Base-by-base conservation (phyloP, 352 stramenopile genomes). In the Pythium rhizo-oryzae region DNA sequence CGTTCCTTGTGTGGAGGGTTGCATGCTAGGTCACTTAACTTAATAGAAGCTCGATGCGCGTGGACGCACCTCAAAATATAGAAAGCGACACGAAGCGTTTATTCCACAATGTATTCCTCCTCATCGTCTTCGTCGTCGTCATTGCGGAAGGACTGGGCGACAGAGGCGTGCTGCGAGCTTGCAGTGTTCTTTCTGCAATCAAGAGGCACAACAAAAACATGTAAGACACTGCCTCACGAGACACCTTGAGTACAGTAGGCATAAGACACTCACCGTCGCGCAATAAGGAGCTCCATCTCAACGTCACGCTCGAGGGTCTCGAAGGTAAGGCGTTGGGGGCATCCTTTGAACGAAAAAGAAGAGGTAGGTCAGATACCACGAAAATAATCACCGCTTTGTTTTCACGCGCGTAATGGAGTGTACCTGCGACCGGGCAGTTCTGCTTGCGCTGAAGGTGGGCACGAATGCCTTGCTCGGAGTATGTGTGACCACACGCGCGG, bases 241-340 rank as follows among this genome's bases (percentile, higher is more conserved):
- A 46, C 8, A 49, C 18, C 24, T 18, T 8, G 28, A 1, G 8
- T 18, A 21, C n/a, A 56, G 1, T 9, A 21, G 39, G 7, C 13
- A 54, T n/a, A 53, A 19, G 24, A n/a, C 43, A 69, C 64, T 46
- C 68, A 92, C 84, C 69, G 76, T 52, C 79, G 76, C n/a, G 65
- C 79, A 67, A 93, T 81, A 49, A 93, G 80, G 23, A 96, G 82
- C 62, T 96, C 88, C 85, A 96, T 96, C 72, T 94, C 86, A 47
- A 96, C 85, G 49, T 96, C 84, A 46, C 86, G 88, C 69, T 96
- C 88, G 43, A 96, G 77, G 15, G 69, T 81, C 21, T 73, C 70
- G 53, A 90, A 74, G 19, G 69, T 59, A 33, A 96, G 59, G 49
- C 82, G 80, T 24, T 93, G 77, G 7, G 80, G 86, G 50, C 88